phyloP scores from a whole-genome alignment of 805 yeast genomes.

The Komagataella populi region DNA sequence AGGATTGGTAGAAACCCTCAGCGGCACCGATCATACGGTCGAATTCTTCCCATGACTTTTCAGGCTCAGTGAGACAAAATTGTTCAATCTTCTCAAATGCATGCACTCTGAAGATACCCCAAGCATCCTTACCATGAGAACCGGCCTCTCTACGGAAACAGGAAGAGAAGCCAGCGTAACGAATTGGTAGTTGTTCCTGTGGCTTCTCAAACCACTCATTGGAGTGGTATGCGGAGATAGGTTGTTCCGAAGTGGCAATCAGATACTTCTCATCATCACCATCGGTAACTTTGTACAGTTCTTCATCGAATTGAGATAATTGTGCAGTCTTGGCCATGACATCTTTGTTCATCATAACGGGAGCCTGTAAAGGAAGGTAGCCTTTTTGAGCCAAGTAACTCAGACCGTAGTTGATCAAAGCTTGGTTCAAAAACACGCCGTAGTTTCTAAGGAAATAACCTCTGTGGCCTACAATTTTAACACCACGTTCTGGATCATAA shows the following conservation, averaged over 20 bases:
- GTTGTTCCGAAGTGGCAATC: slow-evolving; percentile 98
- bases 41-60: slow-evolving; percentile 94
- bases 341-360: slow-evolving; percentile 99
- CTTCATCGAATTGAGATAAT: slow-evolving; percentile 95
- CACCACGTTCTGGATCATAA: slow-evolving; percentile 98
- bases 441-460: slow-evolving; percentile 91
- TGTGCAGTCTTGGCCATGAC: slow-evolving; percentile 99
- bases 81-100: slow-evolving; percentile 98
- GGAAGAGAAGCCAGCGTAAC: slow-evolving; percentile 96
- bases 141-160: slow-evolving; percentile 99
- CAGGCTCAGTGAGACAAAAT: slow-evolving; percentile 92
- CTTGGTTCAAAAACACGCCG: slow-evolving; percentile 97
- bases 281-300: slow-evolving; percentile 89
- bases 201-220: slow-evolving; percentile 98
- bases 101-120: slow-evolving; percentile 99
- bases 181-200: slow-evolving; percentile 87
- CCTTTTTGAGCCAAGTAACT: slow-evolving; percentile 66
- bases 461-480: slow-evolving; percentile 94
- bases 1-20: slow-evolving; percentile 86
- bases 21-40: slow-evolving; percentile 87
- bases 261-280: slow-evolving; percentile 96
- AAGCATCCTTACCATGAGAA: slow-evolving; percentile 97
- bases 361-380: slow-evolving; percentile 90
- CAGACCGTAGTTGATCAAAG: slow-evolving; percentile 92
- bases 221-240: slow-evolving; percentile 94